These are phyloP conservation scores for Apocynum venetum DNA, from an alignment of 257 asterid genomes.

Conservation along the genomic window DNA sequence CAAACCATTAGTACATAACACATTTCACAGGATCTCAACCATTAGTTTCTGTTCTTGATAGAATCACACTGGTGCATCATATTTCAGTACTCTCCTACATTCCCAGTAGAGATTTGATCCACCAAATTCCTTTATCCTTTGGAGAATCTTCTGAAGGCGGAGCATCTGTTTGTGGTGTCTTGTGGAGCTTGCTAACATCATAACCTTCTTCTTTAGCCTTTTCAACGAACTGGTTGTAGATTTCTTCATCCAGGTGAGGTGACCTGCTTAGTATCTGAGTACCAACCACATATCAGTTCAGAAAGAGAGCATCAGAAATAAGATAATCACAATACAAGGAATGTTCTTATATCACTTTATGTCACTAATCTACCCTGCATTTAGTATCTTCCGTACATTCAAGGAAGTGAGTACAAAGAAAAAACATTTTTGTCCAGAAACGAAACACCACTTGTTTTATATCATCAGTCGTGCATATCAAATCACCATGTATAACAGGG, in stretches of 20 bases:
- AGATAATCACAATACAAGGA: no score
- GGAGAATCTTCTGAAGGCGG: slow-evolving; percentile 54
- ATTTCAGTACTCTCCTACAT: slow-evolving; percentile 21
- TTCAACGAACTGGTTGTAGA: slow-evolving; percentile 45
- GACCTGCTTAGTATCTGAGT: slow-evolving; percentile 59
- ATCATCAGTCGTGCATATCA: no score
- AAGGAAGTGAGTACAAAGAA: no score
- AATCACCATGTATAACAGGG: no score
- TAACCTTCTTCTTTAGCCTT: slow-evolving; percentile 64
- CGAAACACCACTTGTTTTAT: no score
- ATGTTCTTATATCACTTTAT: no score
- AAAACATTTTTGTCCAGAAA: no score
- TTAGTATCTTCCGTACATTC: no score
- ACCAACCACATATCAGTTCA: not conserved
- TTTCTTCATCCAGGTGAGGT: slow-evolving; percentile 47
- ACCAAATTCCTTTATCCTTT: slow-evolving; percentile 71
- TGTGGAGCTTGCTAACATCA: slow-evolving; percentile 69
- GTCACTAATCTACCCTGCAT: no score
- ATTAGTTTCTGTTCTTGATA: not conserved
- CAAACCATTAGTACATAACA: not conserved
- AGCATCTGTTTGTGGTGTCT: slow-evolving; percentile 54
- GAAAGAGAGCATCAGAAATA: not conserved
- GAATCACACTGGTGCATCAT: not conserved
- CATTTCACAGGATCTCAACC: not conserved
- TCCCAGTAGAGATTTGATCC: slow-evolving; percentile 80